These are phyloP conservation scores for Phlyctochytrium planicorne DNA, from an alignment of 192 early-diverging fungal species.

Conservation along the genomic window DNA sequence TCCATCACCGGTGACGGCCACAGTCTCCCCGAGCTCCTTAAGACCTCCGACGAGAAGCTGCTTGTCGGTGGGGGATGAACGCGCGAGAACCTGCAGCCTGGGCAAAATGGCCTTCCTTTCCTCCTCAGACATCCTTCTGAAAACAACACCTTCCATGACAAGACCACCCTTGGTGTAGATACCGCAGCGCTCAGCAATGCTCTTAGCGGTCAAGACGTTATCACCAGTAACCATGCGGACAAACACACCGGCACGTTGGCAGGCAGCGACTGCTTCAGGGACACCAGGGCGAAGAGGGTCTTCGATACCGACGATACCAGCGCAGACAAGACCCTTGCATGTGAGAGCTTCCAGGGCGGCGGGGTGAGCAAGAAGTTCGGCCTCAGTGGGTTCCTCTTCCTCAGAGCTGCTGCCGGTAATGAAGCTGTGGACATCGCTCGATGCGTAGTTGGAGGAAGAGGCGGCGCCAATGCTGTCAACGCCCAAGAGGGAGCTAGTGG, in stretches of 20 bases:
- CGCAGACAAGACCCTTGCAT: constrained; percentile 14
- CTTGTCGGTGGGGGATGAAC: constrained; percentile 88
- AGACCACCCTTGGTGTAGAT: constrained; percentile 34
- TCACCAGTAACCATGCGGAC: constrained; percentile 84
- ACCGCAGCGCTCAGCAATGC: constrained; percentile 50
- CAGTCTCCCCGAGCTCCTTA: constrained; percentile 74
- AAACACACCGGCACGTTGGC: constrained; percentile 78
- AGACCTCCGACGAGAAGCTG: constrained; percentile 79
- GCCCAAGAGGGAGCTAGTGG: neutral
- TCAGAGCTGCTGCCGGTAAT: constrained; percentile 1
- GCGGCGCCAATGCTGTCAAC: neutral
- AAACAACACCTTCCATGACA: constrained; percentile 78
- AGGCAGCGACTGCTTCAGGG: constrained; percentile 71
- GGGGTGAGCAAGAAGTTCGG: constrained; percentile 15
- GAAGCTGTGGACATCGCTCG: constrained; percentile 1
- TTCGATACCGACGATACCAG: constrained; percentile 82
- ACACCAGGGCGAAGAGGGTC: constrained; percentile 85
- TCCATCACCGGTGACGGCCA: constrained; percentile 96
- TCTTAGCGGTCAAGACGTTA: constrained; percentile 70
- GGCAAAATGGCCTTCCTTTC: constrained; percentile 52
- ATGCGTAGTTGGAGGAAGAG: neutral
- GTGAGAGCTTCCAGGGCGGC: constrained; percentile 4
- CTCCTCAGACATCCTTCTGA: constrained; percentile 64
- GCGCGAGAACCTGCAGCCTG: constrained; percentile 72
- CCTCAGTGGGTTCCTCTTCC: constrained; percentile 7